These are phyloP conservation scores for Leccinum proliferum DNA, from an alignment of 1,284 basidiomycete species.

Conservation along the genomic window DNA sequence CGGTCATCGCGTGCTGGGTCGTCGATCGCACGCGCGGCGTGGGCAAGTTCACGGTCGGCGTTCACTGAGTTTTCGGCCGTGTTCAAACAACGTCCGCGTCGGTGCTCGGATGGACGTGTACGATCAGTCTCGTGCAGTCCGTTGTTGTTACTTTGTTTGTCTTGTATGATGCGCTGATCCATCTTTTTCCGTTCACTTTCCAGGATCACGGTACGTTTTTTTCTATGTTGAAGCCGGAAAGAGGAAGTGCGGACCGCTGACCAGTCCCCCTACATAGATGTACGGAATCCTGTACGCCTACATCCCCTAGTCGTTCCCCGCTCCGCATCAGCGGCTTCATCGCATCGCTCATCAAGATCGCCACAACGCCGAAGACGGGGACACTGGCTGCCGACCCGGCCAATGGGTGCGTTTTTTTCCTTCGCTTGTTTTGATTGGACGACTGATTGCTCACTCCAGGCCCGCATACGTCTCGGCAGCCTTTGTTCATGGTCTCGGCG, in stretches of 20 bases:
- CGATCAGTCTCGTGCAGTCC: slow-evolving; percentile 41
- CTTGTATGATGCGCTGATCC: slow-evolving; percentile 14
- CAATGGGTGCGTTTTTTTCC: slow-evolving; percentile 28
- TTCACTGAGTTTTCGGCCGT: too few relatives aligned
- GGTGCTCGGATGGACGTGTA: slow-evolving; percentile 51
- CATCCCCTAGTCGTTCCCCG: slow-evolving; percentile 63
- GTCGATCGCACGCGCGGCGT: slow-evolving; percentile 43
- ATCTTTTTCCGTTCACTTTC: background rate
- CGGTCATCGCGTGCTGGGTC: slow-evolving; percentile 47
- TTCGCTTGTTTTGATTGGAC: too few relatives aligned
- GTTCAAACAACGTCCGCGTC: slow-evolving; percentile 29
- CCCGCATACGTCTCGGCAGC: slow-evolving; percentile 55
- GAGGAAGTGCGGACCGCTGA: background rate
- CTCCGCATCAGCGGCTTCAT: slow-evolving; percentile 51
- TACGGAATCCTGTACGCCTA: slow-evolving; percentile 59
- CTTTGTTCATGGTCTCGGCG: slow-evolving; percentile 47
- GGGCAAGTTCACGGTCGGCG: slow-evolving; percentile 30
- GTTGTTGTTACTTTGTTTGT: background rate
- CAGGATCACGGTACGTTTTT: slow-evolving; percentile 15
- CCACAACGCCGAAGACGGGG: slow-evolving; percentile 32
- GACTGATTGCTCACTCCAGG: slow-evolving; percentile 20
- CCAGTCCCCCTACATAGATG: slow-evolving; percentile 33
- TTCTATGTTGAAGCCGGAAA: background rate
- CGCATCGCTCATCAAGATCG: slow-evolving; percentile 49
- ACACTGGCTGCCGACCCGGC: slow-evolving; percentile 33